Conservation (phyloP, 164 flowering plant species). For the Vitis amurensis region DNA sequence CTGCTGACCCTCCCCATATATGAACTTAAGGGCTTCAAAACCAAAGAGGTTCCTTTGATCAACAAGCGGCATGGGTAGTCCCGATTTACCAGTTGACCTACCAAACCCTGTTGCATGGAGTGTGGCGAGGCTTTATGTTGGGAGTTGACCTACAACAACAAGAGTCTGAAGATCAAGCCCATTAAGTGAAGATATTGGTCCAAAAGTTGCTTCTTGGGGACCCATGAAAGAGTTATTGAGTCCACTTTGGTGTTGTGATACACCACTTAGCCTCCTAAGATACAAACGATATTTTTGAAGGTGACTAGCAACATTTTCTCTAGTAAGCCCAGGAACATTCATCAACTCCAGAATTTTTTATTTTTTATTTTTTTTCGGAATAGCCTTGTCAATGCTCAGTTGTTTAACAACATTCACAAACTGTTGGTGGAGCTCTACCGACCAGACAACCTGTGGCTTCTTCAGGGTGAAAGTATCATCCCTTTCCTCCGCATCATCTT, state of each 20-base stretch:
- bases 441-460: too few relatives aligned
- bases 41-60: conserved; percentile 74
- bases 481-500: too few relatives aligned
- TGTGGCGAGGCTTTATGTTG: conserved; percentile 69
- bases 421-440: too few relatives aligned
- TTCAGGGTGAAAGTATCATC: too few relatives aligned
- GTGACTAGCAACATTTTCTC: conserved; percentile 99
- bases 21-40: conserved; percentile 53
- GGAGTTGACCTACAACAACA: conserved; percentile 63
- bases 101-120: conserved; percentile 67
- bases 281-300: conserved; percentile 93
- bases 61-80: conserved; percentile 46
- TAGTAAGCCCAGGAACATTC: conserved; percentile 92
- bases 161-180: conserved; percentile 76
- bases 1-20: conserved; percentile 47
- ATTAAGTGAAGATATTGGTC: conserved; percentile 46
- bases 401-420: too few relatives aligned
- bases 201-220: conserved; percentile 51
- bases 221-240: conserved; percentile 48
- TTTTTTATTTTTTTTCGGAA: too few relatives aligned
- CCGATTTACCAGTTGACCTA: conserved; percentile 40
- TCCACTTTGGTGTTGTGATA: conserved; percentile 56
- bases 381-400: too few relatives aligned
- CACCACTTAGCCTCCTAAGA: conserved; percentile 81
- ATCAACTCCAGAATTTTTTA: too few relatives aligned